These are phyloP conservation scores for Dinochytrium kinnereticum DNA, from an alignment of 371 early-diverging fungal species.

Conservation along the genomic window DNA sequence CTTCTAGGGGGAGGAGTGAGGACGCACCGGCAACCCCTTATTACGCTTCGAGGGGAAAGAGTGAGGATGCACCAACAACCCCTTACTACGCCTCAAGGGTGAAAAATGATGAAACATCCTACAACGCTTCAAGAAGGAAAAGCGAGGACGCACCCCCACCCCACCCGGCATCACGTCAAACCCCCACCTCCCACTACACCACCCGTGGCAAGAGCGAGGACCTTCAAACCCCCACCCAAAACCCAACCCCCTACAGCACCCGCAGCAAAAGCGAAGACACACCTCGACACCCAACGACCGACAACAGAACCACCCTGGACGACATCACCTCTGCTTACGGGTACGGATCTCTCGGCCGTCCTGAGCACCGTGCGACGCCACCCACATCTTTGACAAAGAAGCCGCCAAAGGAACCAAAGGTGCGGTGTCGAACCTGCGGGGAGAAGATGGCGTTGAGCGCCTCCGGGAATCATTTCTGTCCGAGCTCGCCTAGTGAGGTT, in stretches of 20 bases:
- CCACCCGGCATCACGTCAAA: too few relatives aligned
- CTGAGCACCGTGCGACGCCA: background rate
- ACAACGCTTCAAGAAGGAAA: too few relatives aligned
- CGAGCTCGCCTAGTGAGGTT: background rate
- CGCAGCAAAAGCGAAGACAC: background rate
- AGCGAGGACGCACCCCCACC: too few relatives aligned
- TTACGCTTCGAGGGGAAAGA: too few relatives aligned
- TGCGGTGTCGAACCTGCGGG: slow-evolving; percentile 27
- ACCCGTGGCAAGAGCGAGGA: too few relatives aligned
- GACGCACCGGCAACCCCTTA: too few relatives aligned
- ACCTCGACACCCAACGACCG: background rate
- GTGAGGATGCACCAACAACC: background rate
- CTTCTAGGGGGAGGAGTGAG: too few relatives aligned
- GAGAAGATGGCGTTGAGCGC: slow-evolving; percentile 32
- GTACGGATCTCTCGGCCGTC: background rate
- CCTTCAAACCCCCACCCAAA: background rate
- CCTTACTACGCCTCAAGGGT: too few relatives aligned
- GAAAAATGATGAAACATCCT: too few relatives aligned
- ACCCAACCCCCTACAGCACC: background rate
- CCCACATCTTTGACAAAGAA: background rate
- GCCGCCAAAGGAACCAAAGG: slow-evolving; percentile 29
- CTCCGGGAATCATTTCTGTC: slow-evolving; percentile 25
- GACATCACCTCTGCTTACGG: background rate
- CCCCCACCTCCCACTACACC: too few relatives aligned
- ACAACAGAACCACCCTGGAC: background rate